Conservation (phyloP, 129 eudicot genomes). For the Heracleum sosnowskyi region DNA sequence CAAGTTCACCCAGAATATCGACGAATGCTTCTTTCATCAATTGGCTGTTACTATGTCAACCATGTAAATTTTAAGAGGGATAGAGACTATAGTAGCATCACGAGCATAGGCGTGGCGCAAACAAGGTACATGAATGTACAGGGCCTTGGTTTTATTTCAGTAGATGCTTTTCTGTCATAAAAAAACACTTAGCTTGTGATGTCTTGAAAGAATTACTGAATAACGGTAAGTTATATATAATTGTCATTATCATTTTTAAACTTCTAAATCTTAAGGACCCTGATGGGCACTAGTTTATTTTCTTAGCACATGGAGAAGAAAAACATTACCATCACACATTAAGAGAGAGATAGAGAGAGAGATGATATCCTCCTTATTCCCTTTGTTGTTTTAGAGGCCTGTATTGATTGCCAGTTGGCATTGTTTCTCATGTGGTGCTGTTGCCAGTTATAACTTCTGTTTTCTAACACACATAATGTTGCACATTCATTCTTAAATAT, state of each 20-base stretch:
- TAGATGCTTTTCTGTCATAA: not conserved
- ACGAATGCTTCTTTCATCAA: not conserved
- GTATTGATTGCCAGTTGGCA: conserved; percentile 2
- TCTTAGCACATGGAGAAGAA: not conserved
- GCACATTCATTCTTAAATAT: not conserved
- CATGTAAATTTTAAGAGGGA: not conserved
- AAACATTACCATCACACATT: not conserved
- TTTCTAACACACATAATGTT: not conserved
- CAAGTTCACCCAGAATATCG: not conserved
- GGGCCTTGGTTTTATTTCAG: not conserved
- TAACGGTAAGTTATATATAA: not conserved
- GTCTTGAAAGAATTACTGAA: not conserved
- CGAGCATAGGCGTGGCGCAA: not conserved
- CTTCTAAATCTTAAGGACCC: not conserved
- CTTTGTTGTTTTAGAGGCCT: not conserved
- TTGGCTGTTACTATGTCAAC: not conserved
- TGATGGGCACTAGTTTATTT: not conserved
- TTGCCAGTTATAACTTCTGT: not conserved
- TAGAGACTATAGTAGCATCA: not conserved
- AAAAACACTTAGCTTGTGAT: not conserved
- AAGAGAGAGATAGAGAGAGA: not conserved
- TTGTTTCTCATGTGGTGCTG: not conserved
- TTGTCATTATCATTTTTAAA: not conserved
- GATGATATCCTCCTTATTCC: not conserved
- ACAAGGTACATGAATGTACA: not conserved